A percentile compares a stretch with the other conserved stretches of the same genome.
These are phyloP conservation scores for Spathaspora girioi DNA, from an alignment of 805 yeast genomes.

Conservation along the genomic window DNA sequence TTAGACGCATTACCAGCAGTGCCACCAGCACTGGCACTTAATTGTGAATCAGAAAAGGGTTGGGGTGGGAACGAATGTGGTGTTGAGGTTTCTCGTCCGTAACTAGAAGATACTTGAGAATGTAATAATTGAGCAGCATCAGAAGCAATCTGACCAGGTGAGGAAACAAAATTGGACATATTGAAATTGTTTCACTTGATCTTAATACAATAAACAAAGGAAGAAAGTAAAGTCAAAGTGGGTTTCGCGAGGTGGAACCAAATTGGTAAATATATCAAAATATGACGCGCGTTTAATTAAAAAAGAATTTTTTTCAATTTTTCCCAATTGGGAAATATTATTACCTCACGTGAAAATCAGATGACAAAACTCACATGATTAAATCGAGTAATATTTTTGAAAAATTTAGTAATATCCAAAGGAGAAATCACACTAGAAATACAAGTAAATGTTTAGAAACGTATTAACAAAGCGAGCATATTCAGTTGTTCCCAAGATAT, in stretches of 20 bases:
- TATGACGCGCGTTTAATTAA: background rate
- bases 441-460: background rate
- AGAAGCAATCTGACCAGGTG: constrained; percentile 41
- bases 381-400: background rate
- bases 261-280: background rate
- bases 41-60: constrained; percentile 8
- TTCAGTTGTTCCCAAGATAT: background rate
- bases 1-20: background rate
- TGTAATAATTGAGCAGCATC: constrained; percentile 40
- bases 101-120: constrained; percentile 42
- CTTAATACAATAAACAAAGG: constrained; percentile 1
- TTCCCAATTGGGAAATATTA: constrained; percentile 5
- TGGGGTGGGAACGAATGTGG: constrained; percentile 7
- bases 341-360: constrained; percentile 1
- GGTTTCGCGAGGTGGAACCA: background rate
- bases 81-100: constrained; percentile 25
- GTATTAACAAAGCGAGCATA: background rate
- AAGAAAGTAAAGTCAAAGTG: background rate
- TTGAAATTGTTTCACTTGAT: background rate
- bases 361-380: background rate
- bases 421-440: background rate
- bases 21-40: background rate
- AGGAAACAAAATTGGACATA: constrained; percentile 43
- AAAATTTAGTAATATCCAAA: too few relatives aligned
- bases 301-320: background rate